Evolutionary conservation across 306 rosid genomes (phyloP).

Genomic region (Pyrus betulifolia): DNA sequence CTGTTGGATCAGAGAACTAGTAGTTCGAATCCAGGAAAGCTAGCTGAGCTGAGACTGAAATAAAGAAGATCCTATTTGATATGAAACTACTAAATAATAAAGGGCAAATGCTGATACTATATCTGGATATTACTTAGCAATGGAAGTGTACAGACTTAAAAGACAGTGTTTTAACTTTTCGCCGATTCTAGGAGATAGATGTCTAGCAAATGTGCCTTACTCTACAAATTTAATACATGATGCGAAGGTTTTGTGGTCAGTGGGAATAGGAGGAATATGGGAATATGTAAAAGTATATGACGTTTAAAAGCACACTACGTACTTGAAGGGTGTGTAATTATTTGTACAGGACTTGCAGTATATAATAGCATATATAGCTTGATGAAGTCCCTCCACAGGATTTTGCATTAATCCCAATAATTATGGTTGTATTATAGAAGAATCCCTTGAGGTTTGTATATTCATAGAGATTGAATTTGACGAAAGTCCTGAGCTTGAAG

Average conservation of each 20-base stretch:
- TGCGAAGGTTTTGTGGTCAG: background rate
- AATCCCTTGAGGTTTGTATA: too few species aligned
- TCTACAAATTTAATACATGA: background rate
- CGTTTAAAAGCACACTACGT: background rate
- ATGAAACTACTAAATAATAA: background rate
- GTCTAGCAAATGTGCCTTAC: conserved; percentile 11
- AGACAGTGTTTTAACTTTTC: conserved; percentile 38
- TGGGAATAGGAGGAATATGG: background rate
- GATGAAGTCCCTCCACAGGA: too few species aligned
- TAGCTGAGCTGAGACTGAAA: conserved; percentile 3
- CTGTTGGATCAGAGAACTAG: background rate
- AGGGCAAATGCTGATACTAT: conserved; percentile 40
- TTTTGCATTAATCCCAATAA: too few species aligned
- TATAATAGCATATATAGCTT: too few species aligned
- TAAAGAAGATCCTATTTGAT: conserved; percentile 26
- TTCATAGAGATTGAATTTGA: too few species aligned
- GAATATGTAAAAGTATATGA: background rate
- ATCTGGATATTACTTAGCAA: conserved; percentile 42
- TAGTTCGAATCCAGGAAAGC: background rate
- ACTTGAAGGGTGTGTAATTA: background rate
- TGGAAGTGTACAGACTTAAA: conserved; percentile 36
- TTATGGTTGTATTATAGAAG: too few species aligned
- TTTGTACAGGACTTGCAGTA: too few species aligned
- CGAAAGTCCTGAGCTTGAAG: too few species aligned
- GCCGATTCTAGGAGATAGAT: conserved; percentile 18